Evolutionary conservation across 2,329 filamentous ascomycete species (phyloP).

Genomic region (Penicillium aurantiogriseum): DNA sequence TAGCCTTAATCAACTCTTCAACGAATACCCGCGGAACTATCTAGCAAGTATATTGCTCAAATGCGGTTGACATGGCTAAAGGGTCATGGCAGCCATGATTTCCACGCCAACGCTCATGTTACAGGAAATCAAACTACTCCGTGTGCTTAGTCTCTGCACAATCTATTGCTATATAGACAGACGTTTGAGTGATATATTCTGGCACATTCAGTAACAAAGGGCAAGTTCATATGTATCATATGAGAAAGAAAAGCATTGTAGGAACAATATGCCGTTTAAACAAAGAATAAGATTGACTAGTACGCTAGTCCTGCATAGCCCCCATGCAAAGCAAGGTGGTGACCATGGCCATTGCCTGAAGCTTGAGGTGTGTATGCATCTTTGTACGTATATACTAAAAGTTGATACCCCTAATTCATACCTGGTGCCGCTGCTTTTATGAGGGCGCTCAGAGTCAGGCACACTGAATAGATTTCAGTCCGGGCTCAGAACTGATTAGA

Average conservation of each 20-base stretch:
- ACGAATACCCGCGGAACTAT: background rate
- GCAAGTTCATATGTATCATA: background rate
- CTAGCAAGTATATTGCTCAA: background rate
- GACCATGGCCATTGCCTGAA: background rate
- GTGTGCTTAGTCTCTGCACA: background rate
- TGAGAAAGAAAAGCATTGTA: too few species aligned
- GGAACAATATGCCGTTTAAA: background rate
- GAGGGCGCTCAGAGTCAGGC: too few species aligned
- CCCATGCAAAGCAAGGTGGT: background rate
- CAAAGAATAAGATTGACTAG: background rate
- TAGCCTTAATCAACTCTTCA: background rate
- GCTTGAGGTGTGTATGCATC: background rate
- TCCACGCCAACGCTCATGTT: background rate
- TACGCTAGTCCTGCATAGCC: background rate
- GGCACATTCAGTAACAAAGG: background rate
- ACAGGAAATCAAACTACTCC: background rate
- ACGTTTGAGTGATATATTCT: background rate
- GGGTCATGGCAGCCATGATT: background rate
- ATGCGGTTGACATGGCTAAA: background rate
- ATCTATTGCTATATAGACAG: background rate
- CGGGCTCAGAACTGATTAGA: too few species aligned
- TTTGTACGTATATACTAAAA: background rate
- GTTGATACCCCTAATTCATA: background rate
- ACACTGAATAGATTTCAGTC: too few species aligned
- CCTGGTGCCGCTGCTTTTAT: too few species aligned